These are phyloP conservation scores for Lichina pygmaea DNA, from an alignment of 495 filamentous ascomycete species.

Conservation along the genomic window DNA sequence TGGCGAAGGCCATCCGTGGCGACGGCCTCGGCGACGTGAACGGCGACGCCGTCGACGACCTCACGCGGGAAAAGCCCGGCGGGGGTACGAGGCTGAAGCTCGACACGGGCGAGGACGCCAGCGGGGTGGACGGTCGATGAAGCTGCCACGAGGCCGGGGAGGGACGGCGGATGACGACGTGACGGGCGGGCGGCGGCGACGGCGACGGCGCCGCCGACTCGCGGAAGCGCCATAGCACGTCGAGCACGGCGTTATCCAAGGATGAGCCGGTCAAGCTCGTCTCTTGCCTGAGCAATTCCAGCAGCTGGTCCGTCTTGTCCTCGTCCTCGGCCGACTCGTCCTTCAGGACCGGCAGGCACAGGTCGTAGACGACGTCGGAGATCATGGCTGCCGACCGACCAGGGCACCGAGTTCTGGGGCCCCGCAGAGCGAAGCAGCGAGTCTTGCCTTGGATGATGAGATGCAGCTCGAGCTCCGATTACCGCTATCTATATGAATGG, in stretches of 20 bases:
- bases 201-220: conserved; percentile 48
- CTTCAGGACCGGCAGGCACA: conserved; percentile 69
- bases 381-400: conserved; percentile 31
- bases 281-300: conserved; percentile 58
- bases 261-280: conserved; percentile 47
- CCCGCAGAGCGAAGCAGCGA: no score
- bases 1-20: conserved; percentile 70
- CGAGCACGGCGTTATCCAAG: conserved; percentile 74
- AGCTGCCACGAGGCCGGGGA: conserved; percentile 88
- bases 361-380: conserved; percentile 72
- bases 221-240: conserved; percentile 76
- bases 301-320: conserved; percentile 79
- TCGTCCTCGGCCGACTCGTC: conserved; percentile 69
- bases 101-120: conserved; percentile 41
- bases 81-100: conserved; percentile 55
- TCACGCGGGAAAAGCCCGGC: conserved; percentile 42
- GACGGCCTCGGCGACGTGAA: conserved; percentile 90
- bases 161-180: conserved; percentile 66
- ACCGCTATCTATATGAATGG: no score
- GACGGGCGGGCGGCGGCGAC: conserved; percentile 55
- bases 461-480: no score
- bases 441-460: no score
- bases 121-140: conserved; percentile 48
- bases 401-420: background rate
- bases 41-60: conserved; percentile 56